Conservation (phyloP, 495 filamentous ascomycete genomes). For the Daldinia caldariorum region DNA sequence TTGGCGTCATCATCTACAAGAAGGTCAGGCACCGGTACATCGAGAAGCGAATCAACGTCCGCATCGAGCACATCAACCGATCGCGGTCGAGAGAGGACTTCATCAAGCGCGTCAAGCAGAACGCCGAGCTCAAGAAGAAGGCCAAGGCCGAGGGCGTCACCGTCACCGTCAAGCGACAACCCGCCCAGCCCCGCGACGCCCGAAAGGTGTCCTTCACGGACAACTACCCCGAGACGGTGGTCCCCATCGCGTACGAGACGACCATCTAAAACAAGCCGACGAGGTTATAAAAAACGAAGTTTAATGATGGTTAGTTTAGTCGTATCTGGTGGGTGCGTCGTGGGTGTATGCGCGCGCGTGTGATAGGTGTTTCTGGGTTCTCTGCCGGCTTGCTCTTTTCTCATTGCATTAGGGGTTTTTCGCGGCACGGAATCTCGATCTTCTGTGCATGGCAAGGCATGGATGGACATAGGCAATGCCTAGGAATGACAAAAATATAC, state of each 20-base stretch:
- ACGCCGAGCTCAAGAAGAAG: slow-evolving; percentile 88
- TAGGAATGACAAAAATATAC: slow-evolving; percentile 50
- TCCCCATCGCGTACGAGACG: slow-evolving; percentile 94
- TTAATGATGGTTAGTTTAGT: slow-evolving; percentile 14
- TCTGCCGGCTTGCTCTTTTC: slow-evolving; percentile 47
- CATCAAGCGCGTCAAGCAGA: slow-evolving; percentile 94
- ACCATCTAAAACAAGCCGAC: slow-evolving; percentile 76
- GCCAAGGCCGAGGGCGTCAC: slow-evolving; percentile 88
- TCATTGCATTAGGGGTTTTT: slow-evolving; percentile 48
- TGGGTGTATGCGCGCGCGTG: background rate
- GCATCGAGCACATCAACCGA: slow-evolving; percentile 94
- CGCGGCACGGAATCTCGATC: slow-evolving; percentile 45
- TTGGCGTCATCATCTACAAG: slow-evolving; percentile 99
- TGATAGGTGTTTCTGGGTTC: slow-evolving; percentile 44
- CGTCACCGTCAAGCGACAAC: slow-evolving; percentile 91
- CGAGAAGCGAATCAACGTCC: slow-evolving; percentile 99
- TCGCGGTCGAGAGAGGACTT: slow-evolving; percentile 96
- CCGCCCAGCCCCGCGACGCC: slow-evolving; percentile 79
- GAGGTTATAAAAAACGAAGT: no score
- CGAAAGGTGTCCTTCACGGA: slow-evolving; percentile 78
- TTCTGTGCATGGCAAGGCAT: slow-evolving; percentile 48
- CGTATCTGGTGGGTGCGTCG: background rate
- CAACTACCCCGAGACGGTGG: slow-evolving; percentile 88
- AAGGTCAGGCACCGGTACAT: slow-evolving; percentile 97
- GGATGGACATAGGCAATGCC: slow-evolving; percentile 44